Conservation (phyloP, 2,329 filamentous ascomycete genomes). For the Ilyonectria robusta region DNA sequence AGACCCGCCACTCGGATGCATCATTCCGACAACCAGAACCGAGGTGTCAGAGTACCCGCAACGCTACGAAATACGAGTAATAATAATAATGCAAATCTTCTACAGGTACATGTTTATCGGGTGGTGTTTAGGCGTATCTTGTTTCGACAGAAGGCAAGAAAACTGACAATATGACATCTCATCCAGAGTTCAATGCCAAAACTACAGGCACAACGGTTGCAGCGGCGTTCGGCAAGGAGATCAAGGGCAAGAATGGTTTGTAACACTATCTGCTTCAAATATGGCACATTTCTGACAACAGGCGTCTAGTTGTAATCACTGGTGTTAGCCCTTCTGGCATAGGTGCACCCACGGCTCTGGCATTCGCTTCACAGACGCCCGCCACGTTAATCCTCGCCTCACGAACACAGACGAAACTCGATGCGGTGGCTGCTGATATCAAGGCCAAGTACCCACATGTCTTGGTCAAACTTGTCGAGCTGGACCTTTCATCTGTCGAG, state of each 20-base stretch:
- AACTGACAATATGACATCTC: slow-evolving; percentile 21
- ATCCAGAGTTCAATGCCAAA: slow-evolving; percentile 22
- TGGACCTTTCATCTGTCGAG: slow-evolving; percentile 27
- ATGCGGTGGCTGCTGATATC: slow-evolving; percentile 12
- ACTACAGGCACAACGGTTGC: slow-evolving; percentile 28
- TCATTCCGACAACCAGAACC: background rate
- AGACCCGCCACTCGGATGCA: slow-evolving; percentile 1
- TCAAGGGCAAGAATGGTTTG: slow-evolving; percentile 26
- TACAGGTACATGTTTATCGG: background rate
- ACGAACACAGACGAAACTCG: slow-evolving; percentile 19
- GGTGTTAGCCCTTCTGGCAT: slow-evolving; percentile 28
- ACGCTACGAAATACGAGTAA: background rate
- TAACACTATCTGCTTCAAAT: too few species aligned
- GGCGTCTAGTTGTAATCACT: slow-evolving; percentile 21
- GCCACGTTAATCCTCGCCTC: slow-evolving; percentile 22
- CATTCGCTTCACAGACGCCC: slow-evolving; percentile 27
- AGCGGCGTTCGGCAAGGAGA: slow-evolving; percentile 6
- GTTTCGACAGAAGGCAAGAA: background rate
- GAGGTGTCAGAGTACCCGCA: background rate
- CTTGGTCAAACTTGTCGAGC: background rate
- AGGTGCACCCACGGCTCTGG: slow-evolving; percentile 19
- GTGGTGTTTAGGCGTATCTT: background rate
- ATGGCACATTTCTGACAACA: background rate
- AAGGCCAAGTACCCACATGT: slow-evolving; percentile 6
- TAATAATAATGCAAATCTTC: background rate